Conservation (phyloP, 2,329 filamentous ascomycete species). For the Fusarium anthophilum region DNA sequence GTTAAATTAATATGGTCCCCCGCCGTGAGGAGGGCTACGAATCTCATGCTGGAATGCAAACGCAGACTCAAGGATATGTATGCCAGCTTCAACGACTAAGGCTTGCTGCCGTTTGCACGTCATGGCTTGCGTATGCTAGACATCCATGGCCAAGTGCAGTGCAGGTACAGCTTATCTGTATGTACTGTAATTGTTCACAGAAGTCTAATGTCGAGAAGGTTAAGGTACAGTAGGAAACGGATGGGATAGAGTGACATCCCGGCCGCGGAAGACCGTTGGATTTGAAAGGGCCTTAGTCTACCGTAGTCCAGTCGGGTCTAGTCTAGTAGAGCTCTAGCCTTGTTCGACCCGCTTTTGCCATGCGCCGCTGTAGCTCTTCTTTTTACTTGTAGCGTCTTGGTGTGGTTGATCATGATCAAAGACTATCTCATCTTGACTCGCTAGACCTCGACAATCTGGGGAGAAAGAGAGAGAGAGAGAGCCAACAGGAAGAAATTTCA, state of each 20-base stretch:
- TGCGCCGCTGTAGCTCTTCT: background rate
- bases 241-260: constrained; percentile 12
- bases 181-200: background rate
- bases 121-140: background rate
- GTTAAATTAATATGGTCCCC: background rate
- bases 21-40: background rate
- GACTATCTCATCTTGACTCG: constrained; percentile 7
- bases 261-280: constrained; percentile 18
- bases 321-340: background rate
- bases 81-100: background rate
- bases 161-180: background rate
- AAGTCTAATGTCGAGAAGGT: background rate
- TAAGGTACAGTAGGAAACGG: background rate
- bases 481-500: background rate
- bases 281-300: background rate
- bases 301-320: background rate
- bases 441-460: constrained; percentile 4
- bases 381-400: background rate
- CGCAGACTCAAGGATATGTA: background rate
- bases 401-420: constrained; percentile 7
- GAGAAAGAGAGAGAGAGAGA: background rate
- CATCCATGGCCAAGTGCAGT: background rate
- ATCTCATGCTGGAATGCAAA: constrained; percentile 12
- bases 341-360: constrained; percentile 24
- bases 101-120: background rate